These are phyloP conservation scores for Mortierella sp. DNA, from an alignment of 371 early-diverging fungal genomes.

Conservation along the genomic window DNA sequence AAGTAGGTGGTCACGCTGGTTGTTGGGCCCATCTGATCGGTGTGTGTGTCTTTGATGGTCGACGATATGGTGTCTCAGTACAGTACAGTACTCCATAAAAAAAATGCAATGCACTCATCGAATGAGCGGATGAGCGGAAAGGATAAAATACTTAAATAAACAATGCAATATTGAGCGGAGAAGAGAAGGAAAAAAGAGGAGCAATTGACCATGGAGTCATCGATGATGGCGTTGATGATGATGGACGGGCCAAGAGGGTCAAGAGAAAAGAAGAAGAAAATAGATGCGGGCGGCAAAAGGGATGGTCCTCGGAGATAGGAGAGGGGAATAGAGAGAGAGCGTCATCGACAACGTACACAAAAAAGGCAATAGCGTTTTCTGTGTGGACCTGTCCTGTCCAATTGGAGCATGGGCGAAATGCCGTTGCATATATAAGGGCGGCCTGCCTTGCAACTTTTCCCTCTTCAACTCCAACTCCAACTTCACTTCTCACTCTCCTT, in stretches of 20 bases:
- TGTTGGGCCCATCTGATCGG: not conserved
- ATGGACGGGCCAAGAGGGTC: not conserved
- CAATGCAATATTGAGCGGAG: not conserved
- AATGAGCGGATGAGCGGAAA: not conserved
- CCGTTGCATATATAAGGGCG: not conserved
- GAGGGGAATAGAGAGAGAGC: not conserved
- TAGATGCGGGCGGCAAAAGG: not conserved
- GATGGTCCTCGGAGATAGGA: not conserved
- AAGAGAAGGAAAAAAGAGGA: not conserved
- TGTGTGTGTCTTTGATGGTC: not conserved
- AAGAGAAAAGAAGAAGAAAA: not conserved
- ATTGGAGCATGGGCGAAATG: not conserved
- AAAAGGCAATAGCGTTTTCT: not conserved
- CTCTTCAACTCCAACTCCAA: not conserved
- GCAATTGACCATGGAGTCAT: slow-evolving; percentile 7
- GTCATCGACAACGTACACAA: not conserved
- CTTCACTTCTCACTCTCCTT: not conserved
- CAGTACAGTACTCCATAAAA: not conserved
- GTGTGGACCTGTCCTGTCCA: not conserved
- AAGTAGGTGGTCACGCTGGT: not conserved
- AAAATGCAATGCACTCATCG: not conserved
- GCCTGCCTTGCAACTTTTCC: not conserved
- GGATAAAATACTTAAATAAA: not conserved
- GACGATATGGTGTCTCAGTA: not conserved
- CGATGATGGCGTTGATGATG: slow-evolving; percentile 4